These are phyloP conservation scores for Chenopodium suecicum DNA, from an alignment of 148 eudicot genomes.

Conservation along the genomic window DNA sequence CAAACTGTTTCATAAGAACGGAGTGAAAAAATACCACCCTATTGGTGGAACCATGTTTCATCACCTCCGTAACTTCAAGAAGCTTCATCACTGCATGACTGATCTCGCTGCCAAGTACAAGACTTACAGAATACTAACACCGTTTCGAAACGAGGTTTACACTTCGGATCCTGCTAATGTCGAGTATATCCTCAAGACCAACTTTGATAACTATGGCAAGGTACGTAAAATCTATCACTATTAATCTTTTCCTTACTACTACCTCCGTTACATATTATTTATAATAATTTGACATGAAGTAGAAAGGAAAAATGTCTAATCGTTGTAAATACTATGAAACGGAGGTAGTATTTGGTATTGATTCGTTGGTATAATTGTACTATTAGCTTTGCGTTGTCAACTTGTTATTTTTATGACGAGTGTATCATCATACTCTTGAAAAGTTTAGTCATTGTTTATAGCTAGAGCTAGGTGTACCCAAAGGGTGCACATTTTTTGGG, in stretches of 20 bases:
- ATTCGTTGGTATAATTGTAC: background rate
- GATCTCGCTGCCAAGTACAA: constrained; percentile 46
- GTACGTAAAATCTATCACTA: constrained; percentile 21
- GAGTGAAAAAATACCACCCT: constrained; percentile 48
- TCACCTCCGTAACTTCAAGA: constrained; percentile 51
- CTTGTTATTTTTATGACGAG: too few species aligned
- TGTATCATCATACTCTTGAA: too few species aligned
- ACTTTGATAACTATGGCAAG: constrained; percentile 64
- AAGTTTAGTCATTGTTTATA: too few species aligned
- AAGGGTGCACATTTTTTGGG: too few species aligned
- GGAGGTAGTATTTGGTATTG: background rate
- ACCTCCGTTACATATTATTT: too few species aligned
- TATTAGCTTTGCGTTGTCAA: background rate
- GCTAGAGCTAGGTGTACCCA: too few species aligned
- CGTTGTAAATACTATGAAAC: too few species aligned
- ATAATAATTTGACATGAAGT: too few species aligned
- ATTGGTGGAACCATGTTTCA: constrained; percentile 47
- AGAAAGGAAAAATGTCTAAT: too few species aligned
- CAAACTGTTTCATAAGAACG: background rate
- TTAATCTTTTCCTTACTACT: background rate
- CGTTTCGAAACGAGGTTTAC: constrained; percentile 54
- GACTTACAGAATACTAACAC: constrained; percentile 58
- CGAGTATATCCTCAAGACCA: constrained; percentile 62
- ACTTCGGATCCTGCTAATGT: constrained; percentile 70
- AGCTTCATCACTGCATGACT: constrained; percentile 61